These are phyloP conservation scores for Solanum bulbocastanum DNA, from an alignment of 257 asterid species.

Conservation along the genomic window DNA sequence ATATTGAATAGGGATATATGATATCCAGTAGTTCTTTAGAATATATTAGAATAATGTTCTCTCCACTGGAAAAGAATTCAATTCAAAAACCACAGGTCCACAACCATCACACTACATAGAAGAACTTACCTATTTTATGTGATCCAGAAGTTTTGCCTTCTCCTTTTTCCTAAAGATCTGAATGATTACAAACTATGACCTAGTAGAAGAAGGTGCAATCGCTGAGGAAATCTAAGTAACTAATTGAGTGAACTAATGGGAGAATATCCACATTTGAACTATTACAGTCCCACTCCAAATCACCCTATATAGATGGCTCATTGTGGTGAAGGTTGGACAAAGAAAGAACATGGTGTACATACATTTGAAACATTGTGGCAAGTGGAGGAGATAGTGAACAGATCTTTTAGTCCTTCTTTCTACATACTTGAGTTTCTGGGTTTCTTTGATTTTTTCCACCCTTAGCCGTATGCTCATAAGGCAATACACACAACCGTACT, in stretches of 20 bases:
- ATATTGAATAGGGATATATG: background rate
- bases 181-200: conserved; percentile 4
- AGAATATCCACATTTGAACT: background rate
- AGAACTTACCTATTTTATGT: conserved; percentile 26
- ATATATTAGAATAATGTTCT: background rate
- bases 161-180: conserved; percentile 10
- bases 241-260: background rate
- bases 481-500: no score
- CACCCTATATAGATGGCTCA: background rate
- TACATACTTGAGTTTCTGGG: no score
- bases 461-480: no score
- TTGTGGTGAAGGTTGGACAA: background rate
- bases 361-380: conserved; percentile 18
- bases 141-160: conserved; percentile 16
- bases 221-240: background rate
- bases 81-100: background rate
- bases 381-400: conserved; percentile 17
- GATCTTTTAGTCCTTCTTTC: conserved; percentile 43
- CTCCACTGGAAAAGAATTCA: background rate
- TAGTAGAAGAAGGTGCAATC: background rate
- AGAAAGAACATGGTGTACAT: background rate
- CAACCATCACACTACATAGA: background rate
- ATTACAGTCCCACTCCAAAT: background rate
- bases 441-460: no score
- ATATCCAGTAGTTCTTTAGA: background rate